Evolutionary conservation across 2,329 filamentous ascomycete species (phyloP).

Genomic region (Penicillium hordei): DNA sequence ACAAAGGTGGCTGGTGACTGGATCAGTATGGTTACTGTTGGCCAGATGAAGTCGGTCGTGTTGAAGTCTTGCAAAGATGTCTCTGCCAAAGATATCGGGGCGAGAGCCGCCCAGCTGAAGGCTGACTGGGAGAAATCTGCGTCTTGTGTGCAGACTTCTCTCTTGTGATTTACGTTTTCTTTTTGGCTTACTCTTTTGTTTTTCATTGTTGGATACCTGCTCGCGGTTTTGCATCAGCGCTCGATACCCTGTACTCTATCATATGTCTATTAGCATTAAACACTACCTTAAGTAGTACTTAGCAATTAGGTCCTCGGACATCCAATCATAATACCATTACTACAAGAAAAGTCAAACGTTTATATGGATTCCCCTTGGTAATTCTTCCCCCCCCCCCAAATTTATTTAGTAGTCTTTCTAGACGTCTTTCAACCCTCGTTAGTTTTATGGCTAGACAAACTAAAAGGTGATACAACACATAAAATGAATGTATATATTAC

Average conservation of each 20-base stretch:
- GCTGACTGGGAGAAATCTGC: constrained; percentile 27
- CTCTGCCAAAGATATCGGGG: constrained; percentile 37
- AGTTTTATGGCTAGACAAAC: neutral
- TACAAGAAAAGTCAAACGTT: neutral
- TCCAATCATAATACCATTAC: constrained; percentile 16
- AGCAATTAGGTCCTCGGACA: constrained; percentile 21
- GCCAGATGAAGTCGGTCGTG: constrained; percentile 48
- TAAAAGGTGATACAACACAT: neutral
- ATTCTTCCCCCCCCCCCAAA: too few relatives aligned
- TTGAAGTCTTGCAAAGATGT: constrained; percentile 44
- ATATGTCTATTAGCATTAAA: constrained; percentile 16
- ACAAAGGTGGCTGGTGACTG: constrained; percentile 51
- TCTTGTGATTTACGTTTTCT: constrained; percentile 3
- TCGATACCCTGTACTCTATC: constrained; percentile 29
- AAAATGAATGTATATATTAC: neutral
- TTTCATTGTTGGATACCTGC: constrained; percentile 24
- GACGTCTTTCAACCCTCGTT: neutral
- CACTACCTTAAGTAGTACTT: constrained; percentile 9
- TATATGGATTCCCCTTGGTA: neutral
- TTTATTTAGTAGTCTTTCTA: neutral
- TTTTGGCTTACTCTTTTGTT: constrained; percentile 14
- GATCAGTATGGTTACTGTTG: constrained; percentile 50
- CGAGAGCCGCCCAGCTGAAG: constrained; percentile 32
- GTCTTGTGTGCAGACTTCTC: constrained; percentile 11
- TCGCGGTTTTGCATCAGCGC: constrained; percentile 29